Conservation (phyloP, 2,329 filamentous ascomycete species). For the Orbilia ellipsospora region DNA sequence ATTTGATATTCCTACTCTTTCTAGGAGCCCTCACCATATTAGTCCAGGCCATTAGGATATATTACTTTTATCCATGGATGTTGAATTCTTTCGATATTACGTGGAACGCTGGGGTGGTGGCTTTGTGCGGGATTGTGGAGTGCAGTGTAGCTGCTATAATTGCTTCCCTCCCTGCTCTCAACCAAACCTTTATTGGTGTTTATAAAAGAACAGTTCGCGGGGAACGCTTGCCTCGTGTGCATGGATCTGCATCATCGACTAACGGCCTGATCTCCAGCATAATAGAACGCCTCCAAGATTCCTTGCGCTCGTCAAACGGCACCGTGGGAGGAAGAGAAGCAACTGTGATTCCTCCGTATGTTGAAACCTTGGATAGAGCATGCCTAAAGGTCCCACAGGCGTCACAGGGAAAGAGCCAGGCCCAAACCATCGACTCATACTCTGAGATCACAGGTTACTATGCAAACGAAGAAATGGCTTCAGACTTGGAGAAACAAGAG, state of each 20-base stretch:
- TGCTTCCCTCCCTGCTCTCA: constrained; percentile 23
- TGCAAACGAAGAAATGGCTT: neutral
- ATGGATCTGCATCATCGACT: neutral
- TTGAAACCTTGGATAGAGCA: neutral
- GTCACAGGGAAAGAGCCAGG: neutral
- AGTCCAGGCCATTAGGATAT: neutral
- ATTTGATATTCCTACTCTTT: constrained; percentile 14
- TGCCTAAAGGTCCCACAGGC: neutral
- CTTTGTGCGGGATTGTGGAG: constrained; percentile 16
- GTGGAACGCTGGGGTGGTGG: constrained; percentile 8
- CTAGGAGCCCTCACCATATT: constrained; percentile 4
- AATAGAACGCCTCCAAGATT: neutral
- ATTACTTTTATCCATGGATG: constrained; percentile 13
- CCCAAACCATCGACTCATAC: neutral
- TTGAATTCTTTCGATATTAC: constrained; percentile 23
- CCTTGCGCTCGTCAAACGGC: neutral
- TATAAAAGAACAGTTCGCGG: neutral
- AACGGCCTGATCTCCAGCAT: neutral
- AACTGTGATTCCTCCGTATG: neutral
- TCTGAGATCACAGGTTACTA: neutral
- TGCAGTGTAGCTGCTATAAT: constrained; percentile 16
- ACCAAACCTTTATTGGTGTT: constrained; percentile 11
- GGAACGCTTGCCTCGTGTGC: neutral
- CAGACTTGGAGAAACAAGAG: neutral
- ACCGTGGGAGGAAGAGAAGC: neutral